phyloP scores from a whole-genome alignment of 2,329 filamentous ascomycete species.

The Tympanopsis confertula region DNA sequence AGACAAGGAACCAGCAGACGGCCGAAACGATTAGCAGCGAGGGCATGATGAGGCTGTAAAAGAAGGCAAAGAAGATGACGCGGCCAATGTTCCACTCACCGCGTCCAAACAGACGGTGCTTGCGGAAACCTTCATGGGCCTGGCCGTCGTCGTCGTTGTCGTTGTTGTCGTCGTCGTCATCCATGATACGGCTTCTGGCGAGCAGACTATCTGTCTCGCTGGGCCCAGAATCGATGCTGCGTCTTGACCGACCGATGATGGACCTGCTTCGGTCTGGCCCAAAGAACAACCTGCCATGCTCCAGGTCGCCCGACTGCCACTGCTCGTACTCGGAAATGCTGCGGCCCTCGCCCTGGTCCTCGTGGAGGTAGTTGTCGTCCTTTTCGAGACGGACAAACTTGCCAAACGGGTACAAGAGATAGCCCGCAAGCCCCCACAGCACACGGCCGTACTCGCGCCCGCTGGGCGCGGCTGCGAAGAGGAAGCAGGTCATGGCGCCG shows the following conservation, averaged over 20 bases:
- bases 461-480: slow-evolving; percentile 69
- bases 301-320: slow-evolving; percentile 94
- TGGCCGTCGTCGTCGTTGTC: slow-evolving; percentile 22
- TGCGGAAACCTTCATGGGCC: slow-evolving; percentile 36
- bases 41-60: slow-evolving; percentile 85
- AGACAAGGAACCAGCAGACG: slow-evolving; percentile 92
- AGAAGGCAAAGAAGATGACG: slow-evolving; percentile 91
- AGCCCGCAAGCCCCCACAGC: slow-evolving; percentile 72
- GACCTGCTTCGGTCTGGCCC: slow-evolving; percentile 70
- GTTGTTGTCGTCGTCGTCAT: slow-evolving; percentile 33
- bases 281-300: slow-evolving; percentile 92
- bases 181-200: slow-evolving; percentile 39
- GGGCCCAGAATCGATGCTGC: slow-evolving; percentile 73
- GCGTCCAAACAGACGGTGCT: slow-evolving; percentile 82
- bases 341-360: slow-evolving; percentile 88
- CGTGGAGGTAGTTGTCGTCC: slow-evolving; percentile 86
- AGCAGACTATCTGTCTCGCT: slow-evolving; percentile 86
- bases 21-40: slow-evolving; percentile 74
- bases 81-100: slow-evolving; percentile 92
- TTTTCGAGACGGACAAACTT: slow-evolving; percentile 89
- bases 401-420: slow-evolving; percentile 91
- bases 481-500: slow-evolving; percentile 67
- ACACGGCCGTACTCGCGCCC: slow-evolving; percentile 77
- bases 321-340: slow-evolving; percentile 98
- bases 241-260: slow-evolving; percentile 72